Base-by-base conservation (phyloP, 768 basidiomycete species). In the Kwoniella sp. region DNA sequence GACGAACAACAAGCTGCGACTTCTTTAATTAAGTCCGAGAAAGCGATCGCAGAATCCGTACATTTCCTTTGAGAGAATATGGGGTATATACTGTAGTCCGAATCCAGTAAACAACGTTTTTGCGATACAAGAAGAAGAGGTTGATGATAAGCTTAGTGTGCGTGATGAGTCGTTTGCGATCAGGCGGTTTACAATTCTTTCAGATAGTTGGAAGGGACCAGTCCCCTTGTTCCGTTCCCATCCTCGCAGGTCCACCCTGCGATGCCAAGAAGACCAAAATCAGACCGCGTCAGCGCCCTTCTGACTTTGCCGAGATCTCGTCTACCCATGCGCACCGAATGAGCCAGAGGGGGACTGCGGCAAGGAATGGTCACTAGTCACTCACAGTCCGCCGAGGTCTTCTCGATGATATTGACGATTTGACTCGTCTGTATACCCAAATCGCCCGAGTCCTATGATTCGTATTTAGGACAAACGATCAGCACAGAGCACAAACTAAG, bases 191-290 rank as follows among this genome's bases (percentile, higher is more conserved):
- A 71, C 38, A 73, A 23, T 37, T 73, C 73, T 52, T 75, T 71
- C 4, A 77, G 66, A 63, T 77, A 77, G 9, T 57, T 71, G 4
- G 73, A 66, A 3, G 76, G 76, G 9, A 77, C 74, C 17, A 77
- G 54, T 23, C 76, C 76, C 34, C 69, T 66, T 28, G 60, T 41
- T 5, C 76, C 73, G 45, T 71, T 75, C 2, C 74, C 71, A 54
- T 77, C 74, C 48, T 77, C 74, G 47, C 76, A 77, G 47, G 72
- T 77, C 76, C 76, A 77, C 76, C 76, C 76, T 77, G 59, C 25
- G 37, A 20, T 9, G 25, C 23, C 17, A 13, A 22, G 7, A 30
- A 8, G 22, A 45, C 26, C n/a, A n/a, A n/a, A n/a, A n/a, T n/a
- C n/a, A n/a, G n/a, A n/a, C n/a, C n/a, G n/a, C n/a, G n/a, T n/a